Base-by-base conservation (phyloP, 495 filamentous ascomycete genomes). In the Penicillium manginii region DNA sequence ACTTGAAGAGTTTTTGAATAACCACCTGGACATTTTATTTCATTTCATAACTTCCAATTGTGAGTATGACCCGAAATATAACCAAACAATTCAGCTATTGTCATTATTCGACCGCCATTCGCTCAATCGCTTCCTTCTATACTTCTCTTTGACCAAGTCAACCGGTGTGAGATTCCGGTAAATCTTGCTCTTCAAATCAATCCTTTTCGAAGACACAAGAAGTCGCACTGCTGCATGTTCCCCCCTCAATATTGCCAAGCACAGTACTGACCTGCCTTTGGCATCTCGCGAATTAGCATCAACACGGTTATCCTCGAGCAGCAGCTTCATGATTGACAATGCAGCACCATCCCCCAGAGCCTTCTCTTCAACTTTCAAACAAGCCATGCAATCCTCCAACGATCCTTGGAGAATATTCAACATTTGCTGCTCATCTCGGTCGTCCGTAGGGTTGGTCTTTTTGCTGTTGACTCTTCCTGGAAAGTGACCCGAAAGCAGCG, bases 131-230 rank as follows among this genome's bases (percentile, higher is more conserved):
- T 43, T 43, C 15, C 15, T 43, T 9, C 17, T 43, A 43, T 43
- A 43, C 17, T 43, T 43, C 40, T 43, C 40, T n/a, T 43, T 43
- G 8, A 43, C 40, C 40, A 43, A 43, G 15, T 43, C 40, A 21
- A 43, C 17, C 3, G 40, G 17, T 0, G 40, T 43, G 4, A 43
- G 17, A 9, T 43, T 43, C 7, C 17, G 15, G n/a, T 43, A 43
- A 43, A 43, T 6, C 17, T 17, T 17, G 8, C 12, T n/a, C 8
- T 43, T 43, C 40, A 43, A 17, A 19, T 43, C 40, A 9, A 43
- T 43, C 40, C 19, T 43, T 9, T 21, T 43, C 2, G 40, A 43
- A 43, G 40, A 17, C 17, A 43, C 7, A 2, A 43, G 40, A 12
- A 43, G 17, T 17, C 40, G 15, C 40, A 43, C 40, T 43, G 40